Base-by-base conservation (phyloP, 495 filamentous ascomycete genomes). In the Hypoxylon subgilvum region DNA sequence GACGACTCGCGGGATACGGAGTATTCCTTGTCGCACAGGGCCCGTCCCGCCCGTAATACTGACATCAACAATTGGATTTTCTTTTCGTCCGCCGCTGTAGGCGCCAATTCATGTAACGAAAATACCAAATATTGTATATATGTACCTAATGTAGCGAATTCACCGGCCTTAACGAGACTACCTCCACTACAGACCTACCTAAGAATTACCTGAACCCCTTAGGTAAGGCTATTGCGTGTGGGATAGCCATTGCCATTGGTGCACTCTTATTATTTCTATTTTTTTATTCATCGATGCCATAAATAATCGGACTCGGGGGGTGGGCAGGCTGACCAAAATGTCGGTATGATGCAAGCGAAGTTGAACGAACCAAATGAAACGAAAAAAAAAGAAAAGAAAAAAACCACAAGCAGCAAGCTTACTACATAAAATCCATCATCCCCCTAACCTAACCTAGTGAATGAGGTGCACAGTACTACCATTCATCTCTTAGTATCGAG, bases 31-130 rank as follows among this genome's bases (percentile, higher is more conserved):
- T 23, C 25, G 48, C 46, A 62, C 58, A 55, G n/a, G n/a, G n/a
- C n/a, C n/a, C n/a, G n/a, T n/a, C n/a, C n/a, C n/a, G n/a, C n/a
- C 58, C 58, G 58, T 62, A 62, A 62, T 56, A 62, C 40, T 62
- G 58, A 62, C 58, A 62, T 62, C 58, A 61, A 56, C 35, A 7
- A 13, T 34, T 34, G 3, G 31, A 42, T 56, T 56, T 62, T 56
- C 46, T 62, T 56, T 40, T 14, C 44, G 32, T 31, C 46, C 39
- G 58, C 58, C 58, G 58, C 58, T 62, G 52, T 56, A 62, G 52
- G 58, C 58, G 58, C 58, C 57, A 61, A 13, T 31, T 46, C 50
- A 42, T 40, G 46, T 51, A 58, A 45, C 54, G 46, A 31, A 39
- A 45, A 18, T 31, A 46, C 28, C 18, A 16, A n/a, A n/a, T n/a